Conservation (phyloP, 805 yeast genomes). For the Starmera dryadoides region DNA sequence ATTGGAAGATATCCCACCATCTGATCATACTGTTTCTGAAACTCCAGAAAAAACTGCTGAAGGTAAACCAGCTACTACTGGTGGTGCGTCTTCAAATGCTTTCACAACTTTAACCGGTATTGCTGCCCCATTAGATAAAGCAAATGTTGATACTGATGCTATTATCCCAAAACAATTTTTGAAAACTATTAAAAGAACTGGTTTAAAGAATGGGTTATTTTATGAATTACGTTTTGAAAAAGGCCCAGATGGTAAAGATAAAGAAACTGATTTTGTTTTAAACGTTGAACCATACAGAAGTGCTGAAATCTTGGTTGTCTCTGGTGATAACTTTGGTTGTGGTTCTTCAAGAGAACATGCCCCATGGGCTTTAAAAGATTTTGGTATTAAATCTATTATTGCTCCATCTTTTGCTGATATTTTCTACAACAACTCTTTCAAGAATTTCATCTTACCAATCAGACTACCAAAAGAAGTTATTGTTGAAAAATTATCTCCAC, state of each 20-base stretch:
- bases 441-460: slow-evolving; percentile 91
- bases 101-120: slow-evolving; percentile 73
- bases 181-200: slow-evolving; percentile 96
- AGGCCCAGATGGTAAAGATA: slow-evolving; percentile 61
- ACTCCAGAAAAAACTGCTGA: slow-evolving; percentile 21
- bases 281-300: slow-evolving; percentile 77
- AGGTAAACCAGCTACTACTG: slow-evolving; percentile 24
- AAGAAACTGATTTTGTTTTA: slow-evolving; percentile 83
- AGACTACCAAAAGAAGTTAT: slow-evolving; percentile 80
- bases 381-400: slow-evolving; percentile 91
- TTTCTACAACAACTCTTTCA: slow-evolving; percentile 94
- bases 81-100: slow-evolving; percentile 58
- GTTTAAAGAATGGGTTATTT: slow-evolving; percentile 81
- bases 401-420: slow-evolving; percentile 99
- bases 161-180: slow-evolving; percentile 97
- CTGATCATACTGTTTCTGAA: slow-evolving; percentile 32
- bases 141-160: slow-evolving; percentile 97
- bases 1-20: slow-evolving; percentile 56
- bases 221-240: slow-evolving; percentile 81
- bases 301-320: slow-evolving; percentile 79
- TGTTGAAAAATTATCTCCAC: slow-evolving; percentile 62
- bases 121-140: slow-evolving; percentile 91
- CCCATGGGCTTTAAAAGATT: slow-evolving; percentile 98
- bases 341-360: slow-evolving; percentile 99
- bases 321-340: slow-evolving; percentile 98